Evolutionary conservation across 805 yeast genomes (phyloP).

Genomic region (Candida ascalaphidarum): DNA sequence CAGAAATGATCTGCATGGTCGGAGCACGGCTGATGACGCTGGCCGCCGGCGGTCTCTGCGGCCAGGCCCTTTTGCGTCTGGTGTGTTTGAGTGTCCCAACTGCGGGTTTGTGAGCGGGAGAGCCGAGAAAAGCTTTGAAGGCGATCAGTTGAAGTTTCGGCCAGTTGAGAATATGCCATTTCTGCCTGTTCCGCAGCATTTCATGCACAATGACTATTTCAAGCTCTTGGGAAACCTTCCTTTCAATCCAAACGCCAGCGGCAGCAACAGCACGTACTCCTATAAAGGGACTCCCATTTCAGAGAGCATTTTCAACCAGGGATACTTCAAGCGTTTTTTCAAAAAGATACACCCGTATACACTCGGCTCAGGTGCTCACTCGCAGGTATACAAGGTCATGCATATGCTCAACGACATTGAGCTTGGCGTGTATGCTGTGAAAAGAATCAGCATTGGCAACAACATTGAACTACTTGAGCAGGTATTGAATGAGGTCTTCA

Average conservation of each 20-base stretch:
- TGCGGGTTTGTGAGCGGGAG: no score
- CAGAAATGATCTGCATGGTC: no score
- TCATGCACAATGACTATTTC: constrained; percentile 30
- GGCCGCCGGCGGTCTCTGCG: no score
- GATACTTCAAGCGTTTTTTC: constrained; percentile 72
- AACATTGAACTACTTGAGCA: constrained; percentile 59
- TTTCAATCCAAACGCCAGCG: neutral
- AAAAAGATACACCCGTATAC: constrained; percentile 39
- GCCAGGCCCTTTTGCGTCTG: no score
- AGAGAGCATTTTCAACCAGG: constrained; percentile 60
- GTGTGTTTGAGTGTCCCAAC: no score
- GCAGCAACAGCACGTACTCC: neutral
- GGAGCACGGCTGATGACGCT: no score
- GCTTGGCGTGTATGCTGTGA: constrained; percentile 75
- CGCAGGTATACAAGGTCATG: constrained; percentile 76
- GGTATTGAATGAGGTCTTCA: constrained; percentile 70
- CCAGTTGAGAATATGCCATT: no score
- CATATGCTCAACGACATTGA: constrained; percentile 67
- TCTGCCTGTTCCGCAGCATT: constrained; percentile 7
- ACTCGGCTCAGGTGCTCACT: constrained; percentile 79
- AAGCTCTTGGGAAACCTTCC: constrained; percentile 22
- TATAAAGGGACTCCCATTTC: neutral
- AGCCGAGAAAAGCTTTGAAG: no score
- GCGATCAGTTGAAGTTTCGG: no score
- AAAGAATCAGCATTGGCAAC: constrained; percentile 78